Evolutionary conservation across 352 stramenopile genomes (phyloP).

Genomic region (Globisporangium paroecandrum): DNA sequence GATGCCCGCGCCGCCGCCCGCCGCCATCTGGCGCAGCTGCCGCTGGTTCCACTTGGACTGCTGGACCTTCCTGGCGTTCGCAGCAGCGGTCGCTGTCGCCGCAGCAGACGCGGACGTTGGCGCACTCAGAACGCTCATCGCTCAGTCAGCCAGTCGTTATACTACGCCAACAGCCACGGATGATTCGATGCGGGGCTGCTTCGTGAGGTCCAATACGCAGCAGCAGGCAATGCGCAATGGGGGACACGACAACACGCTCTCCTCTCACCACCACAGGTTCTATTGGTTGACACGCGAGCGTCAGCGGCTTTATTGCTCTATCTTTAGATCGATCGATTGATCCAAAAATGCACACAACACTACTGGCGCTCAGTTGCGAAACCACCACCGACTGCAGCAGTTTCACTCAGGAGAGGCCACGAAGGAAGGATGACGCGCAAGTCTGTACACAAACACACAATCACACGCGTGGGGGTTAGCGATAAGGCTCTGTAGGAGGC

Average conservation of each 20-base stretch:
- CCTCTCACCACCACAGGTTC: slow-evolving; percentile 6
- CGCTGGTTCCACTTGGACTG: slow-evolving; percentile 48
- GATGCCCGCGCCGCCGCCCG: slow-evolving; percentile 66
- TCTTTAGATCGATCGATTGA: not conserved
- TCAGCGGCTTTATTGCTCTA: not conserved
- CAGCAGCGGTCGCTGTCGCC: not conserved
- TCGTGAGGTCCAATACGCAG: not conserved
- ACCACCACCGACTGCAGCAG: slow-evolving; percentile 16
- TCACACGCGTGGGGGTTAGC: not conserved
- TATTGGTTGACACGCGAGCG: slow-evolving; percentile 4
- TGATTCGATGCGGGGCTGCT: not conserved
- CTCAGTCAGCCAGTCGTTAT: not conserved
- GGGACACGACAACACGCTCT: not conserved
- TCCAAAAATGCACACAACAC: not conserved
- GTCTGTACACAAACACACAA: not conserved
- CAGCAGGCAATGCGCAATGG: not conserved
- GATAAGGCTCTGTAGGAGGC: not conserved
- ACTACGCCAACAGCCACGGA: not conserved
- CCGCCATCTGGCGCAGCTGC: slow-evolving; percentile 67
- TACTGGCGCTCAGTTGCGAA: slow-evolving; percentile 1
- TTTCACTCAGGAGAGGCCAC: slow-evolving; percentile 1
- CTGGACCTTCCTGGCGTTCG: not conserved
- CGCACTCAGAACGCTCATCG: slow-evolving; percentile 8
- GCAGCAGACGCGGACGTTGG: not conserved
- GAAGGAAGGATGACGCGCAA: not conserved